Evolutionary conservation across 441 rosid species (phyloP).

Genomic region (Brassica balearica): DNA sequence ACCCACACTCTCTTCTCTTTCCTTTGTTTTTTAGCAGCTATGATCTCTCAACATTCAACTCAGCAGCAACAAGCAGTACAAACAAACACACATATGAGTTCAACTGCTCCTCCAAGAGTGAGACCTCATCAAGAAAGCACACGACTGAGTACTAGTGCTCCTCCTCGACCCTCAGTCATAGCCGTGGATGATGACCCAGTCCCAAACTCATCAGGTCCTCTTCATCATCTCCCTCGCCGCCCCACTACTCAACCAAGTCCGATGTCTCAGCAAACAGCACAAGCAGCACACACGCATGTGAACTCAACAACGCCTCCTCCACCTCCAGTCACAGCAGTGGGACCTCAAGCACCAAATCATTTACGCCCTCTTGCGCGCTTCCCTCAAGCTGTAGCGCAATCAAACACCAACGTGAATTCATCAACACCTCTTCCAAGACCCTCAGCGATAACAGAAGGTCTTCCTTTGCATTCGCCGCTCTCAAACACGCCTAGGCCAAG

Average conservation of each 20-base stretch:
- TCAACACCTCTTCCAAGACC: not conserved
- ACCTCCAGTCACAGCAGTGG: conserved; percentile 2
- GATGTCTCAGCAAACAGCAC: not conserved
- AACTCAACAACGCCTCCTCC: conserved; percentile 4
- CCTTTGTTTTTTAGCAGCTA: conserved; percentile 44
- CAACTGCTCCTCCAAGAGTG: conserved; percentile 2
- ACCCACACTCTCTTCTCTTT: not conserved
- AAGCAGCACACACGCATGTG: not conserved
- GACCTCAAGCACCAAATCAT: not conserved
- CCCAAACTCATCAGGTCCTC: not conserved
- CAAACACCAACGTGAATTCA: not conserved
- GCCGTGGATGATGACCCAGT: not conserved
- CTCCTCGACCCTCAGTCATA: conserved; percentile 3
- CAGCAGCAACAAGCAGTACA: conserved; percentile 37
- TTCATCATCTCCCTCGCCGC: not conserved
- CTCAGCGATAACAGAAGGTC: not conserved
- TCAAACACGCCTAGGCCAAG: conserved; percentile 45
- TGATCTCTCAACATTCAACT: conserved; percentile 45
- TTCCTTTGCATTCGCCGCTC: conserved; percentile 32
- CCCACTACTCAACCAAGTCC: conserved; percentile 8
- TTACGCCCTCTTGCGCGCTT: not conserved
- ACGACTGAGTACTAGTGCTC: not conserved
- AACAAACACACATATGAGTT: not conserved
- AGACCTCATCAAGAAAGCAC: conserved; percentile 23
- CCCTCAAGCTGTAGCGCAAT: not conserved